Evolutionary conservation across 1,284 basidiomycete species (phyloP).

Genomic region (Trichosporon faecale): DNA sequence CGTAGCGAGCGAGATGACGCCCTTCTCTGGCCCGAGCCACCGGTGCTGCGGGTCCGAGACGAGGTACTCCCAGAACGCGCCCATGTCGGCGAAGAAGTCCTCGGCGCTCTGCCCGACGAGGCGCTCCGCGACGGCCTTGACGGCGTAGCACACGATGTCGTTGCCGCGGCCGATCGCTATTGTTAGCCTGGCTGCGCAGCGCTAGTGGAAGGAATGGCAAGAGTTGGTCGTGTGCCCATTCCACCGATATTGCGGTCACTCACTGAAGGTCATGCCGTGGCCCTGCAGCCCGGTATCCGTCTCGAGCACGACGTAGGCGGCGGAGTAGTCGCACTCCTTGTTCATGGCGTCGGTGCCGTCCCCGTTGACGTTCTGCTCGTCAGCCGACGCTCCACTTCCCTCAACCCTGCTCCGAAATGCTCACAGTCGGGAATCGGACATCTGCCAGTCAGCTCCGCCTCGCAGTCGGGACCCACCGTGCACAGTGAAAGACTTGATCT

Average conservation of each 20-base stretch:
- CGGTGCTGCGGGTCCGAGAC: slow-evolving; percentile 81
- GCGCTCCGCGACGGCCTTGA: slow-evolving; percentile 70
- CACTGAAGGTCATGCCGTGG: slow-evolving; percentile 88
- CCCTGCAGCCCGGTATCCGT: slow-evolving; percentile 68
- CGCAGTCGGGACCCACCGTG: slow-evolving; percentile 42
- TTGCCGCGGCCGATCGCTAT: slow-evolving; percentile 84
- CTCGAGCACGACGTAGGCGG: slow-evolving; percentile 76
- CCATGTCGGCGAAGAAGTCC: slow-evolving; percentile 83
- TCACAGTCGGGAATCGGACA: slow-evolving; percentile 75
- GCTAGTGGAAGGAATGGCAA: neutral
- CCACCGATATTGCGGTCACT: slow-evolving; percentile 19
- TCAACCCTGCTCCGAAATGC: slow-evolving; percentile 8
- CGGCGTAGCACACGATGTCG: slow-evolving; percentile 83
- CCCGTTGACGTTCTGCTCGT: slow-evolving; percentile 60
- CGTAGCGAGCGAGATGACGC: slow-evolving; percentile 58
- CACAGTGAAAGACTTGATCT: slow-evolving; percentile 48
- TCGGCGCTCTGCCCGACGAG: slow-evolving; percentile 82
- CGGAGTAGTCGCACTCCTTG: slow-evolving; percentile 90
- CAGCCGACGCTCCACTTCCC: slow-evolving; percentile 18
- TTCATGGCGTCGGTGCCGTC: slow-evolving; percentile 92
- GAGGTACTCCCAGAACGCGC: slow-evolving; percentile 57
- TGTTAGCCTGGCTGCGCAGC: neutral
- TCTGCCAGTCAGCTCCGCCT: slow-evolving; percentile 54
- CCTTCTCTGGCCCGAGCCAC: slow-evolving; percentile 63
- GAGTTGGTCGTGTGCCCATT: too few relatives aligned